These are phyloP conservation scores for Warburgia ugandensis DNA, from an alignment of 164 flowering plant species.

Conservation along the genomic window DNA sequence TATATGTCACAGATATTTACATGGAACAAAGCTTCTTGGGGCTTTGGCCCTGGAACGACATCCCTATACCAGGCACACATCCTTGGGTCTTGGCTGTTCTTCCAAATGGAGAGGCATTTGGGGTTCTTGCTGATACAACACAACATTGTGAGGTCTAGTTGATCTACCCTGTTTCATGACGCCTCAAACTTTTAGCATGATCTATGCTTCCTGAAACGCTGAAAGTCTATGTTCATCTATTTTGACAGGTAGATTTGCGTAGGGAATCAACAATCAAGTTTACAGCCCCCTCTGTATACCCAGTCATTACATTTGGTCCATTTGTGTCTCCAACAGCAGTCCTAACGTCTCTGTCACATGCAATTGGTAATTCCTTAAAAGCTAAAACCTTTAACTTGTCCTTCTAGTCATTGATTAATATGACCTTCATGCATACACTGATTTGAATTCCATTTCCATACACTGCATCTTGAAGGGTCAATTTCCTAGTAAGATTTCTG, in stretches of 20 bases:
- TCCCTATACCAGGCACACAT: slow-evolving; percentile 93
- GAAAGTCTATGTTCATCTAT: neutral
- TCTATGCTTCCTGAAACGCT: no score
- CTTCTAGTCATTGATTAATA: no score
- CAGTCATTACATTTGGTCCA: slow-evolving; percentile 89
- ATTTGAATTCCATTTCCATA: no score
- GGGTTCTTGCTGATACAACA: slow-evolving; percentile 92
- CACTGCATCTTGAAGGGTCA: no score
- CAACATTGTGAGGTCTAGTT: slow-evolving; percentile 66
- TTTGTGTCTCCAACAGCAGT: slow-evolving; percentile 70
- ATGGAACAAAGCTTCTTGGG: slow-evolving; percentile 90
- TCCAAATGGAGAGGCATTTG: slow-evolving; percentile 79
- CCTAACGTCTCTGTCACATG: slow-evolving; percentile 59
- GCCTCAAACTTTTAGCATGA: no score
- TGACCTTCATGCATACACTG: no score
- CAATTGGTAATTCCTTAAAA: slow-evolving; percentile 58
- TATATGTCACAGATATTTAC: slow-evolving; percentile 49
- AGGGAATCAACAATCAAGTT: slow-evolving; percentile 53
- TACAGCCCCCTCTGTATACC: slow-evolving; percentile 55
- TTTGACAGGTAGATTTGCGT: slow-evolving; percentile 71
- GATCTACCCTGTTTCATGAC: neutral
- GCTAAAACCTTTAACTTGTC: no score
- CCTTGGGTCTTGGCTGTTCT: slow-evolving; percentile 94
- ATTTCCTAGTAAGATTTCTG: no score
- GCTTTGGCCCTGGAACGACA: slow-evolving; percentile 80